These are phyloP conservation scores for Vitis cinerea DNA, from an alignment of 164 flowering plant species.

Conservation along the genomic window DNA sequence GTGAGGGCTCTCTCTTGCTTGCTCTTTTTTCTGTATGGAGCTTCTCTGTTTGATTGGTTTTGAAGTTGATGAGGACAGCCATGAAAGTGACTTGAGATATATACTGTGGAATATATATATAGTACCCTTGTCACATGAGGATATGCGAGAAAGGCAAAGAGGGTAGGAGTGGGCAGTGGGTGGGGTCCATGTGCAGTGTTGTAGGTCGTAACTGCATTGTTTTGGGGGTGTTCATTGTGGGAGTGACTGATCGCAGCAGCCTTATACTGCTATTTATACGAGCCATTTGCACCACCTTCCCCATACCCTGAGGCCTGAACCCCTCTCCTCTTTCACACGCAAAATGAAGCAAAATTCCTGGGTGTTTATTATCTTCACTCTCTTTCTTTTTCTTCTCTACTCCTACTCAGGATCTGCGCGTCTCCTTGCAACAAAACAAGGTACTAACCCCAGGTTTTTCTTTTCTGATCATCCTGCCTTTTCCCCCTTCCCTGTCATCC, in stretches of 20 bases:
- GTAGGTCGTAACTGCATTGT: background rate
- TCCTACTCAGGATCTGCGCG: slow-evolving; percentile 17
- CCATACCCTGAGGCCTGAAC: background rate
- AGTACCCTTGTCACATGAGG: no score
- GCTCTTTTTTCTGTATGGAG: background rate
- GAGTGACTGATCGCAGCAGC: background rate
- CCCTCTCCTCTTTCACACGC: no score
- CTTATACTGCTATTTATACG: slow-evolving; percentile 16
- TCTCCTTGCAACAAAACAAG: slow-evolving; percentile 17
- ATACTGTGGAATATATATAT: no score
- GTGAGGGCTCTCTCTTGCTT: background rate
- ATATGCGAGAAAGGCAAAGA: no score
- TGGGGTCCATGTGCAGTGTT: slow-evolving; percentile 15
- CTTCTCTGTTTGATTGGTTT: no score
- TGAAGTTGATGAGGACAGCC: no score
- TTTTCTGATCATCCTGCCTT: background rate
- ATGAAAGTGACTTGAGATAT: no score
- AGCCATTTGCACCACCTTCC: slow-evolving; percentile 4
- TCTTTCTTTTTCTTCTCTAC: slow-evolving; percentile 14
- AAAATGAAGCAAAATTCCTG: slow-evolving; percentile 19
- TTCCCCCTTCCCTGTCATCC: background rate
- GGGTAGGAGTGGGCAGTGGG: background rate
- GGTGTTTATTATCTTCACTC: slow-evolving; percentile 11
- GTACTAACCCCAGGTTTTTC: background rate
- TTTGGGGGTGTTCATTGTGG: slow-evolving; percentile 10